Conservation (phyloP, 148 eudicot species). For the Bassia scoparia region DNA sequence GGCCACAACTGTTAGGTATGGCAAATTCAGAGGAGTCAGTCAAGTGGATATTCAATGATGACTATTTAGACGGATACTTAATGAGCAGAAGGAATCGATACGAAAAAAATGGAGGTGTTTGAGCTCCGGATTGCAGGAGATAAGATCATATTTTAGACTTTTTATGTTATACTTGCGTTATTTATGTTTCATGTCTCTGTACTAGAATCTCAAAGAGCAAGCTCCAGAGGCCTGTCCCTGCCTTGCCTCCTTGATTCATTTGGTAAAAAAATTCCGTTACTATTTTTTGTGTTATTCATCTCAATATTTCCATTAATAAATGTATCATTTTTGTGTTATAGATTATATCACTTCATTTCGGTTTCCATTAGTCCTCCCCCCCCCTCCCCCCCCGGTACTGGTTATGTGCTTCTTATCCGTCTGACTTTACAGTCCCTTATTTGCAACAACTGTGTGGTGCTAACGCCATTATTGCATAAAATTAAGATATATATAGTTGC, state of each 20-base stretch:
- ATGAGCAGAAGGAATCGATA: slow-evolving; percentile 81
- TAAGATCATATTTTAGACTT: slow-evolving; percentile 80
- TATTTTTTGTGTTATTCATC: slow-evolving; percentile 13
- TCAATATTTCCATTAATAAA: slow-evolving; percentile 13
- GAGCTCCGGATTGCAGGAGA: slow-evolving; percentile 90
- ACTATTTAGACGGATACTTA: slow-evolving; percentile 81
- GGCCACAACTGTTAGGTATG: slow-evolving; percentile 49
- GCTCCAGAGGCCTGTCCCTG: slow-evolving; percentile 55
- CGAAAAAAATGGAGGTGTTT: slow-evolving; percentile 77
- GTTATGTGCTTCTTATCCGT: too few relatives aligned
- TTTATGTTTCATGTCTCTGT: slow-evolving; percentile 95
- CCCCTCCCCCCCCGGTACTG: not conserved
- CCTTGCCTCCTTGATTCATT: slow-evolving; percentile 41
- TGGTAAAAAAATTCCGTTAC: too few relatives aligned
- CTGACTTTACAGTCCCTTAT: too few relatives aligned
- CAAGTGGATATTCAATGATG: slow-evolving; percentile 71
- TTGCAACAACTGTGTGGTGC: too few relatives aligned
- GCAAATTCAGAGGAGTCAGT: slow-evolving; percentile 40
- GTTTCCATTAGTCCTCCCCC: not conserved
- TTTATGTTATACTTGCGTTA: slow-evolving; percentile 82
- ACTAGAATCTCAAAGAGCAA: slow-evolving; percentile 85
- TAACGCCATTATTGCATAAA: too few relatives aligned
- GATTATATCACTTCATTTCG: not conserved
- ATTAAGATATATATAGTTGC: too few relatives aligned
- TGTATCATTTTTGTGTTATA: slow-evolving; percentile 15